A percentile compares a stretch with the other conserved stretches of the same genome.
Conservation (phyloP, 2,329 filamentous ascomycete genomes). For the Monilinia fructigena region DNA sequence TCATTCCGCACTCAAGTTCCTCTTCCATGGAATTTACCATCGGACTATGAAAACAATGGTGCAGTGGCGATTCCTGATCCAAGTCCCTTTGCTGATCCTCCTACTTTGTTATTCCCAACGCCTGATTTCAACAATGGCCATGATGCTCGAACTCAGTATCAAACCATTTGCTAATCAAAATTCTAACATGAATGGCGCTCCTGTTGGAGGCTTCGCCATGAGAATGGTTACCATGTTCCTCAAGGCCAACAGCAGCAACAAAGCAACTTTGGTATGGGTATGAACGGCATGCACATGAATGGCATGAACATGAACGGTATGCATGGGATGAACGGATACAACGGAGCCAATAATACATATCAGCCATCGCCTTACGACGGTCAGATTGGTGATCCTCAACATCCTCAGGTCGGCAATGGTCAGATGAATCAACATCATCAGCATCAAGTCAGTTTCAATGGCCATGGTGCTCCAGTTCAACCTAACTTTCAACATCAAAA, state of each 20-base stretch:
- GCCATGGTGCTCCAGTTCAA: background rate
- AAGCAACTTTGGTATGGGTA: background rate
- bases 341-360: slow-evolving; percentile 1
- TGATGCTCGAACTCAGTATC: slow-evolving; percentile 13
- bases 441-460: slow-evolving; percentile 5
- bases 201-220: background rate
- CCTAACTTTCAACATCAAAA: slow-evolving; percentile 7
- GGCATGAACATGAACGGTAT: background rate
- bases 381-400: background rate
- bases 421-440: slow-evolving; percentile 3
- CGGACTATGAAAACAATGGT: slow-evolving; percentile 17
- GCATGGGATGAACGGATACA: slow-evolving; percentile 13
- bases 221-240: background rate
- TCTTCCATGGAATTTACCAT: slow-evolving; percentile 29
- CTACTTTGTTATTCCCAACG: slow-evolving; percentile 22
- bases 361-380: slow-evolving; percentile 10
- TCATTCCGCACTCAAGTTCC: slow-evolving; percentile 35
- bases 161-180: slow-evolving; percentile 5
- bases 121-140: slow-evolving; percentile 11
- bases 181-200: background rate
- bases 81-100: slow-evolving; percentile 14
- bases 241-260: slow-evolving; percentile 9
- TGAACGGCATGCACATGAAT: background rate
- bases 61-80: slow-evolving; percentile 11
- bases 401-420: background rate